These are phyloP conservation scores for Thielaviopsis cerberus DNA, from an alignment of 2,329 filamentous ascomycete species.

Conservation along the genomic window DNA sequence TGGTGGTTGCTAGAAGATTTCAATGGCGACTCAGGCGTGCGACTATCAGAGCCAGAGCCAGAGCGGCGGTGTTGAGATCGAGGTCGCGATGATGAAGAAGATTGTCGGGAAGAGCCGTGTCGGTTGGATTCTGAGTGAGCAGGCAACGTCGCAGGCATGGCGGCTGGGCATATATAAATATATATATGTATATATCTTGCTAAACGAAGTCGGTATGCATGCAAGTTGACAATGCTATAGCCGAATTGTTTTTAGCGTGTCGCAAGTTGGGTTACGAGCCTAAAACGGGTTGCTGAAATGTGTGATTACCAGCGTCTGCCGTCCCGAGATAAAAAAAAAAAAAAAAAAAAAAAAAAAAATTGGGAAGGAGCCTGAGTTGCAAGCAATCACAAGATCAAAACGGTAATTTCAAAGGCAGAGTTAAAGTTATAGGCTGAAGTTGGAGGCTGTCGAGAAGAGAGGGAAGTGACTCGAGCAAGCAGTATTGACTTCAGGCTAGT, in stretches of 20 bases:
- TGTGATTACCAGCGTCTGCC: not conserved
- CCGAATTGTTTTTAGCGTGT: not conserved
- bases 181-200: not conserved
- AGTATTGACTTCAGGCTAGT: not conserved
- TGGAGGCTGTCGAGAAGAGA: not conserved
- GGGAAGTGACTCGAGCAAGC: not conserved
- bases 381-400: not conserved
- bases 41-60: conserved; percentile 8
- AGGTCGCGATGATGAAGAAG: conserved; percentile 7
- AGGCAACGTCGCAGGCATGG: conserved; percentile 11
- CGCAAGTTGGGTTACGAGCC: not conserved
- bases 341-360: not conserved
- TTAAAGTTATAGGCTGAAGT: not conserved
- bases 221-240: not conserved
- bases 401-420: not conserved
- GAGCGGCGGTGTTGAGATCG: conserved; percentile 11
- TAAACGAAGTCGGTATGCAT: not conserved
- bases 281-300: not conserved
- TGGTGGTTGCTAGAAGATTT: conserved; percentile 5
- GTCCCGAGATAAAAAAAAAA: not conserved
- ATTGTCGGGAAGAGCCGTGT: conserved; percentile 9
- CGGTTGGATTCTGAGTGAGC: conserved; percentile 10
- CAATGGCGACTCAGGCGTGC: not conserved
- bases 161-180: conserved; percentile 2
- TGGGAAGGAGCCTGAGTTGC: not conserved